Conservation (phyloP, 192 early-diverging fungal genomes). For the Coemansia sp. region DNA sequence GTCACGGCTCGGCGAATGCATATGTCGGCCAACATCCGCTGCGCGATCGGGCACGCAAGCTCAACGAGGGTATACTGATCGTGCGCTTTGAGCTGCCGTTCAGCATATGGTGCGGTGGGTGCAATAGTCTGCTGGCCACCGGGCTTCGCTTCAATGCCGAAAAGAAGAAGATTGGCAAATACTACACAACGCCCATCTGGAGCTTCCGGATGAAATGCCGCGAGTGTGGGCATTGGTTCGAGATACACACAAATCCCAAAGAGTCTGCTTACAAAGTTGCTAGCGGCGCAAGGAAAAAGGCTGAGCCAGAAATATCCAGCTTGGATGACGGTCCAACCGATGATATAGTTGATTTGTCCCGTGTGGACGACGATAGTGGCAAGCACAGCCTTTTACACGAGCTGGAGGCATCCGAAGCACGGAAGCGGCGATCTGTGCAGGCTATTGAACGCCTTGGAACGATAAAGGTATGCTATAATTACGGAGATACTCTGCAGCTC, state of each 20-base stretch:
- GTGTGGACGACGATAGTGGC: not conserved
- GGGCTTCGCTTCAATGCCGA: conserved; percentile 95
- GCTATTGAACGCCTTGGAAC: conserved; percentile 53
- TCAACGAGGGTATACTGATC: conserved; percentile 86
- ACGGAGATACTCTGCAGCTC: conserved; percentile 65
- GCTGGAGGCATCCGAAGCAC: conserved; percentile 60
- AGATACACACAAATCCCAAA: conserved; percentile 94
- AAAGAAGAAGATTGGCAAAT: conserved; percentile 89
- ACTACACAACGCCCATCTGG: conserved; percentile 81
- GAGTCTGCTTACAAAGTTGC: conserved; percentile 45
- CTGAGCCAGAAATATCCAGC: conserved; percentile 61
- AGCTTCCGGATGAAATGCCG: conserved; percentile 95
- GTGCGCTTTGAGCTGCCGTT: conserved; percentile 88
- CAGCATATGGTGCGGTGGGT: conserved; percentile 87
- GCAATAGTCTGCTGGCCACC: conserved; percentile 80
- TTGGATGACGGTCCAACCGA: conserved; percentile 29
- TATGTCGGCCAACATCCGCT: conserved; percentile 88
- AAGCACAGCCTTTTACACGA: conserved; percentile 24
- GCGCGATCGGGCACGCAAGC: conserved; percentile 80
- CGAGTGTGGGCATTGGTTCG: conserved; percentile 79
- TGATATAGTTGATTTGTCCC: conserved; percentile 56
- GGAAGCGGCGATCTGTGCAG: conserved; percentile 53
- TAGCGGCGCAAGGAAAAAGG: conserved; percentile 71
- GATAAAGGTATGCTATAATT: conserved; percentile 13
- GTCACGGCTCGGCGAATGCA: conserved; percentile 78